Conservation (phyloP, 768 basidiomycete species). For the Crucibulum laeve region DNA sequence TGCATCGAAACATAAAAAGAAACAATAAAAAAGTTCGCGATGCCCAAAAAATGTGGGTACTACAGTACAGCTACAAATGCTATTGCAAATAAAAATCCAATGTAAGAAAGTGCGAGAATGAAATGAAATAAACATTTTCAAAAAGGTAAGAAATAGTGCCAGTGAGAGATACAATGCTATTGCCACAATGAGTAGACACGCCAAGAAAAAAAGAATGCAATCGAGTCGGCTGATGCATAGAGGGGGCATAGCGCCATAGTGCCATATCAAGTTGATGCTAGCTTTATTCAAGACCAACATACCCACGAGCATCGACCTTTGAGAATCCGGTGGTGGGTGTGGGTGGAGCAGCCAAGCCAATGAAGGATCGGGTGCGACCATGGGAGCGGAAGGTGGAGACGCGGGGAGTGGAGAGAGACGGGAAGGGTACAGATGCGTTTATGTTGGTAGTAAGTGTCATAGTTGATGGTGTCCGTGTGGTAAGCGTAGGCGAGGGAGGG, state of each 20-base stretch:
- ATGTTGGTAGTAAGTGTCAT: constrained; percentile 74
- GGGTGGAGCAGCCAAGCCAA: constrained; percentile 61
- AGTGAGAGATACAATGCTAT: too few species aligned
- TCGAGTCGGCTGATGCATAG: background rate
- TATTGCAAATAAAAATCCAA: too few species aligned
- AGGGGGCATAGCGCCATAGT: background rate
- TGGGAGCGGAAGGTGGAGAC: constrained; percentile 64
- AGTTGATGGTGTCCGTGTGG: constrained; percentile 69
- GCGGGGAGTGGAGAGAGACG: constrained; percentile 59
- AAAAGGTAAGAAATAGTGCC: too few species aligned
- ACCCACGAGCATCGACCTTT: constrained; percentile 81
- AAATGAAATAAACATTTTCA: too few species aligned
- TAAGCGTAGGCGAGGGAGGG: constrained; percentile 66
- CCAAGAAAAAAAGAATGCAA: constrained; percentile 7
- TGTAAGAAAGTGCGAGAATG: too few species aligned
- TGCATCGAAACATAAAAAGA: constrained; percentile 1
- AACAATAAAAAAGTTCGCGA: too few species aligned
- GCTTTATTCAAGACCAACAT: constrained; percentile 48
- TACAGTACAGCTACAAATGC: too few species aligned
- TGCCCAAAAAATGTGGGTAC: too few species aligned
- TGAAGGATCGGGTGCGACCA: constrained; percentile 70
- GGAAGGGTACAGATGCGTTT: constrained; percentile 45
- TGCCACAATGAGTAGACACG: too few species aligned
- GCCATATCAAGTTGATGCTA: background rate
- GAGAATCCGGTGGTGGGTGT: constrained; percentile 81